These are phyloP conservation scores for Peziza echinospora DNA, from an alignment of 495 filamentous ascomycete genomes.

Conservation along the genomic window DNA sequence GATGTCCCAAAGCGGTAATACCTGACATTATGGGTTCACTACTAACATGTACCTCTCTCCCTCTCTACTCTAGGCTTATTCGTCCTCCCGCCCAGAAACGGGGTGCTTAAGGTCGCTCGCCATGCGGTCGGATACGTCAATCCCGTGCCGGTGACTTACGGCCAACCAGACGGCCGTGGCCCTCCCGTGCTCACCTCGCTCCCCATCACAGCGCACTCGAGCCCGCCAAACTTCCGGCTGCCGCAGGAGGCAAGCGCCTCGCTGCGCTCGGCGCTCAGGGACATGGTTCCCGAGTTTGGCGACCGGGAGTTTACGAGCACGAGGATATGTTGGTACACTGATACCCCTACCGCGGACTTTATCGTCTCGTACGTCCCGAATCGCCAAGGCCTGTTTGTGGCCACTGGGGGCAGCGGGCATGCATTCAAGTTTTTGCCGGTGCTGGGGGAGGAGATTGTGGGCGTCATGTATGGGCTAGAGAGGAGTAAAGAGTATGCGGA, in stretches of 20 bases:
- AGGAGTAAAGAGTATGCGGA: too few relatives aligned
- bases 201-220: slow-evolving; percentile 26
- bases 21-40: too few relatives aligned
- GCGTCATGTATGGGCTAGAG: slow-evolving; percentile 26
- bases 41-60: too few relatives aligned
- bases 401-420: slow-evolving; percentile 71
- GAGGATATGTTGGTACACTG: slow-evolving; percentile 78
- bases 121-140: slow-evolving; percentile 73
- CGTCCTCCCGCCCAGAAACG: slow-evolving; percentile 50
- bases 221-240: slow-evolving; percentile 23
- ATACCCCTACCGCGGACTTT: slow-evolving; percentile 64
- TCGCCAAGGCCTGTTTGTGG: slow-evolving; percentile 47
- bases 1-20: too few relatives aligned
- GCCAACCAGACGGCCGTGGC: slow-evolving; percentile 4
- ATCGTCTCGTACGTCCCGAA: slow-evolving; percentile 54
- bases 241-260: slow-evolving; percentile 38
- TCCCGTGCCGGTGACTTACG: slow-evolving; percentile 26
- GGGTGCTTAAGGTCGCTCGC: slow-evolving; percentile 58
- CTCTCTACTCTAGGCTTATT: slow-evolving; percentile 35
- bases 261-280: slow-evolving; percentile 36
- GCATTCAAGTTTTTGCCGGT: slow-evolving; percentile 80
- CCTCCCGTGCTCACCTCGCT: slow-evolving; percentile 21
- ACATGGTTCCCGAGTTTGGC: slow-evolving; percentile 39
- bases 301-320: slow-evolving; percentile 43
- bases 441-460: slow-evolving; percentile 54